A percentile compares a stretch with the other conserved stretches of the same genome.
phyloP scores from a whole-genome alignment of 1,284 basidiomycete species.

The Melampsora larici-populina region DNA sequence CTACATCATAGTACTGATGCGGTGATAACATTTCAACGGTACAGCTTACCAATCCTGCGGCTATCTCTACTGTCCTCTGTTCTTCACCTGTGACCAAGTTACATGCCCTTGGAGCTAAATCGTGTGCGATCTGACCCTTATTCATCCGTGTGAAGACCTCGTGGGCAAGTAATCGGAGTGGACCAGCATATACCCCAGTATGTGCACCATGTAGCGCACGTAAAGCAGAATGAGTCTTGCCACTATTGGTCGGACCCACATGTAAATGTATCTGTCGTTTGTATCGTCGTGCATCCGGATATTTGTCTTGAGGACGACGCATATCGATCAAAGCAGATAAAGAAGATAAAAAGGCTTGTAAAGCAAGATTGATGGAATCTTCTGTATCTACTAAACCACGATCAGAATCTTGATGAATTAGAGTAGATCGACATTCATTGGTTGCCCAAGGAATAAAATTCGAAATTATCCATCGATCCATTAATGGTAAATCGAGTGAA shows the following conservation, averaged over 20 bases:
- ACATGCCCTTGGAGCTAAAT: constrained; percentile 63
- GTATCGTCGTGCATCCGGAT: constrained; percentile 57
- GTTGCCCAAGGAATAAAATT: constrained; percentile 33
- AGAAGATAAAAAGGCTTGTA: constrained; percentile 10
- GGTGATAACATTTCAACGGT: constrained; percentile 89
- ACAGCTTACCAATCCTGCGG: constrained; percentile 68
- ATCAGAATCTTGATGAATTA: background rate
- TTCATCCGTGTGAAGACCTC: constrained; percentile 93
- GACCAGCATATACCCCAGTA: constrained; percentile 81
- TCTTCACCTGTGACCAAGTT: constrained; percentile 94
- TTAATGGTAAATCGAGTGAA: background rate
- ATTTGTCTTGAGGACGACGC: constrained; percentile 52
- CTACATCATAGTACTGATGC: constrained; percentile 66
- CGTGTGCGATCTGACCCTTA: constrained; percentile 68
- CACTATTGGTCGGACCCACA: constrained; percentile 95
- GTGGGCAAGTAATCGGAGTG: constrained; percentile 85
- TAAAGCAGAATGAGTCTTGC: constrained; percentile 90
- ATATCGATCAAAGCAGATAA: constrained; percentile 52
- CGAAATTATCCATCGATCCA: background rate
- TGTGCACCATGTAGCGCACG: constrained; percentile 74
- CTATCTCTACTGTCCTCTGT: constrained; percentile 65
- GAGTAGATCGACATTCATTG: background rate
- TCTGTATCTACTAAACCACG: background rate
- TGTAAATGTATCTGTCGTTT: constrained; percentile 84
- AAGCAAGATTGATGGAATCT: background rate